Evolutionary conservation across 345 rosid species (phyloP), one percentile per base, ranked within the genome.

Genomic region (Lumnitzera racemosa): DNA sequence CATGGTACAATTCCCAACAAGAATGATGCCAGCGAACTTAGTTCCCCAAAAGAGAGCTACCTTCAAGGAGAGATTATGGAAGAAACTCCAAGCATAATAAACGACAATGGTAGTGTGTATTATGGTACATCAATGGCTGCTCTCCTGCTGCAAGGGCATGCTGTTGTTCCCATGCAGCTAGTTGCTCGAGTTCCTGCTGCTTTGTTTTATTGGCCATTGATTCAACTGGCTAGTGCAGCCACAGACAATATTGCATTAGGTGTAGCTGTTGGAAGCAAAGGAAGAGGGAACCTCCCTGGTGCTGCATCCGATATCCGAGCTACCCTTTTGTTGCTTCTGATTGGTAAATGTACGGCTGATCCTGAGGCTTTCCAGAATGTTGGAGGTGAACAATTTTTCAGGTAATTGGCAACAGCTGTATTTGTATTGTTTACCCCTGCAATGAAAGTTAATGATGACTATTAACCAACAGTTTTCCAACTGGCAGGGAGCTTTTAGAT

Each of bases 231-330:
- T 57, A 86, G 90, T 72, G 99, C 99, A 51, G 95, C 96, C 52
- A 83, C 97, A 46, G 97, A 90, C 70, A 86, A 94, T 72, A 86
- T 94, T 23, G 81, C 97, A 51, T 78, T 90, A 70, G 96, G 97
- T 69, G 90, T 94, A 46, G 96, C 99, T 24, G 99, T 94, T 76
- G 99, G 97, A 71, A 94, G 99, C 77, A 90, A 94, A 78, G 99
- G 99, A 74, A 86, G 90, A 74, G 99, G 99, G 68, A 90, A 90
- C 65, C 77, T 94, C 68, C 96, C 97, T 53, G 99, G 99, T 64
- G 89, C 96, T 53, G 91, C 90, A 63, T 86, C 99, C 20, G 99
- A 94, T 71, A 94, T 94, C 50, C 85, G 97, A 67, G 96, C 97
- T 64, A 79, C 97, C 53, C 82, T 94, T 69, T 75, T 94, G 49